Base-by-base conservation (phyloP, 2,329 filamentous ascomycete species). In the Ophiostoma quercus region DNA sequence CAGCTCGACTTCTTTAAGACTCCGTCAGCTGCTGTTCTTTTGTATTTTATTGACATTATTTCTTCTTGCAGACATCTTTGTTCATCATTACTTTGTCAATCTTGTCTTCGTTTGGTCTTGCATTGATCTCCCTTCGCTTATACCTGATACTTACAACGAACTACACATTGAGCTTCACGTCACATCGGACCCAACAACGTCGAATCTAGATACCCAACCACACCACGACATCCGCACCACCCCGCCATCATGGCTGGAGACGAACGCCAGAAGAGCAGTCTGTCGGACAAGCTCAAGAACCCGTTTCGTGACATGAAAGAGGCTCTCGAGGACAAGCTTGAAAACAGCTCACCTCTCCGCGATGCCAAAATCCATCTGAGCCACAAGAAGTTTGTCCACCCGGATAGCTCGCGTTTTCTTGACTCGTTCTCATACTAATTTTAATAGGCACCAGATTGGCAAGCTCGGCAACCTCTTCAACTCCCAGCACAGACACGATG, bases 401-500 rank as follows among this genome's bases (percentile, higher is more conserved):
- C 57, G 25, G 32, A 14, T n/a, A 25, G 12, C 57, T 16, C 57
- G 6, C 19, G 4, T 22, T 19, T 4, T n/a, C 60, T n/a, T 2
- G 9, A 3, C 11, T 22, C 62, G 32, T n/a, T n/a, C n/a, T 39
- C 29, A 8, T 34, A 39, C 32, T 11, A 14, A n/a, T 8, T 19
- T 39, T 8, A 11, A 39, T 66, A 84, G 83, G 66, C 81, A 88
- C 73, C 82, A 88, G 71, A 82, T 89, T 74, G 87, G 87, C 68
- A 90, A 90, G 76, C 79, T 89, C 67, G 84, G 79, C 57, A 90
- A 90, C 74, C 74, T 90, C 85, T 86, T 97, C 80, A 98, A 97
- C 76, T 83, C 85, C 32, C 92, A 96, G 73, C 94, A 98, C 78
- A 90, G 94, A 69, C 94, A 97, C 77, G 94, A 97, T 77, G 94